Percentiles rank a stretch among this genome's conserved stretches.
phyloP scores from a whole-genome alignment of 768 basidiomycete genomes.

The Suillus lakei region DNA sequence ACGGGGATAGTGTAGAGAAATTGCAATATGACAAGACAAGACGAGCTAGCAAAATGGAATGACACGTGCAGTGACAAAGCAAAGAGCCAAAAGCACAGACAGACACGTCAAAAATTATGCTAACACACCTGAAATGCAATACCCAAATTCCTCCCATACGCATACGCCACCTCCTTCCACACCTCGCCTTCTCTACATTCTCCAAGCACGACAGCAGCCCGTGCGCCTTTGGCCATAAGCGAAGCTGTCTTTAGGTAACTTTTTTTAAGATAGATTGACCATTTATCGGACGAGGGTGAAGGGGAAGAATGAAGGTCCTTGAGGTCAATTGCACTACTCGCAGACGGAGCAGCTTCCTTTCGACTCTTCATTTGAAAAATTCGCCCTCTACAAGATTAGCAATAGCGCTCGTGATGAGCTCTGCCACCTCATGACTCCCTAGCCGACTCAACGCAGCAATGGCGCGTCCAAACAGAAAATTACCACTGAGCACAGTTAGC shows the following conservation, averaged over 20 bases:
- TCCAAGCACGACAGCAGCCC: slow-evolving; percentile 87
- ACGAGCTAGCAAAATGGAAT: too few species aligned
- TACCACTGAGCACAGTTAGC: slow-evolving; percentile 90
- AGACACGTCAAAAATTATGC: neutral
- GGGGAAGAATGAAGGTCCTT: slow-evolving; percentile 51
- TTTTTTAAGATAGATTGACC: slow-evolving; percentile 86
- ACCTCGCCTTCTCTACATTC: slow-evolving; percentile 77
- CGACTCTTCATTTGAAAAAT: slow-evolving; percentile 68
- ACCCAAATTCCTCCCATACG: slow-evolving; percentile 87
- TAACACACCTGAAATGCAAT: slow-evolving; percentile 90
- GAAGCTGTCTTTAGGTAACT: slow-evolving; percentile 93
- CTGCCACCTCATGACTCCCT: slow-evolving; percentile 88
- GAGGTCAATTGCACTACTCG: slow-evolving; percentile 23
- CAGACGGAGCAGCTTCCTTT: slow-evolving; percentile 7
- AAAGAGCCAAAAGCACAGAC: neutral
- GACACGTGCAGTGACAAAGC: neutral
- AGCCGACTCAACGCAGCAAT: slow-evolving; percentile 86
- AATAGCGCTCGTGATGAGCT: slow-evolving; percentile 89
- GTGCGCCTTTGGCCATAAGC: slow-evolving; percentile 85
- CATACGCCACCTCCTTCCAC: slow-evolving; percentile 90
- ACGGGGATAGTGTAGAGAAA: neutral
- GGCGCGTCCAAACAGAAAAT: slow-evolving; percentile 93
- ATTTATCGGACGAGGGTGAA: slow-evolving; percentile 49
- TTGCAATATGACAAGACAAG: neutral
- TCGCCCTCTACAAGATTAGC: slow-evolving; percentile 98